These are phyloP conservation scores for Yamadazyma songkhlaensis DNA, from an alignment of 1,139 yeast genomes.

Conservation along the genomic window DNA sequence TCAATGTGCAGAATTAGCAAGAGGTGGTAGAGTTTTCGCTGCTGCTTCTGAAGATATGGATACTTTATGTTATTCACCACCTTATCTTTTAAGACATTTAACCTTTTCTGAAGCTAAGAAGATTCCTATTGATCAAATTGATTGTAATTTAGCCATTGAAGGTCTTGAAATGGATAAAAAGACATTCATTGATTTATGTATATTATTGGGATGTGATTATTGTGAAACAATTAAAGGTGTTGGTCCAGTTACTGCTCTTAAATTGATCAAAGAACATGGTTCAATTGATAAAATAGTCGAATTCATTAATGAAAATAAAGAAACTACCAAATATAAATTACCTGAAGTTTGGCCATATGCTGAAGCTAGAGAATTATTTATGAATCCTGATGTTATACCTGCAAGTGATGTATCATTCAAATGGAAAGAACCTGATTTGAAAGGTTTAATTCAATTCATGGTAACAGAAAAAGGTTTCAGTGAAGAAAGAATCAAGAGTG, in stretches of 20 bases:
- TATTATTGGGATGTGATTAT: conserved; percentile 92
- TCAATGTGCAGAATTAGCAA: conserved; percentile 92
- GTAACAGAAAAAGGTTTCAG: conserved; percentile 81
- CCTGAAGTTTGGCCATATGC: conserved; percentile 96
- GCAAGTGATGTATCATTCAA: conserved; percentile 63
- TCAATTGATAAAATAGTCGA: conserved; percentile 75
- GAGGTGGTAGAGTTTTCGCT: conserved; percentile 85
- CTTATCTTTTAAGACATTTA: conserved; percentile 77
- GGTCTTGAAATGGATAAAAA: conserved; percentile 70
- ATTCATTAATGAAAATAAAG: conserved; percentile 56
- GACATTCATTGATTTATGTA: conserved; percentile 88
- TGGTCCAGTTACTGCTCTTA: conserved; percentile 92
- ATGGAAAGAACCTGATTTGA: conserved; percentile 79
- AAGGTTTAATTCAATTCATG: conserved; percentile 68
- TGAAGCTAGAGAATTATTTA: conserved; percentile 81
- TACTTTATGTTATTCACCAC: conserved; percentile 88
- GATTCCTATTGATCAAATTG: conserved; percentile 85
- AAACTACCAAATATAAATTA: conserved; percentile 66
- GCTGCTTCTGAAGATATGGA: conserved; percentile 99
- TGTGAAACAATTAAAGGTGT: conserved; percentile 93
- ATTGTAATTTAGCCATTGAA: conserved; percentile 63
- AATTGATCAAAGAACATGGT: conserved; percentile 82
- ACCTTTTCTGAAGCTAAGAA: conserved; percentile 94
- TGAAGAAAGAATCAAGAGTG: conserved; percentile 86
- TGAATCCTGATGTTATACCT: conserved; percentile 72